Evolutionary conservation across 1,284 basidiomycete species (phyloP), one percentile per base, ranked within the genome.

Genomic region (Sphaerobolus stellatus): DNA sequence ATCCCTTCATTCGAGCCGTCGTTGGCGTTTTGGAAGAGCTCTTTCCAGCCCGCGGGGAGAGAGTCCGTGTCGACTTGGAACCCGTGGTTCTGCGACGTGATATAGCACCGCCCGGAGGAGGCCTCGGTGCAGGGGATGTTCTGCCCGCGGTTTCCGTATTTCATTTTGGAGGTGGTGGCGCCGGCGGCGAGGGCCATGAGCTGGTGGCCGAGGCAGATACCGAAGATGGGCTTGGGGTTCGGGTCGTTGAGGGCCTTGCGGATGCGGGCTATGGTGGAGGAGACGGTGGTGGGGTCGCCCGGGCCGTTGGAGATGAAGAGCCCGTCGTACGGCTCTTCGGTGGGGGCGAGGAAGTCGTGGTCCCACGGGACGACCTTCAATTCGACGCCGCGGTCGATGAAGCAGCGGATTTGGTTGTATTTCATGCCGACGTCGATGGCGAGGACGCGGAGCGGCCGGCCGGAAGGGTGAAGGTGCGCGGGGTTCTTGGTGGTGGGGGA

Each of bases 341-440:
- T 68, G 16, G 84, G 75, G n/a, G 81, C 68, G 44, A 91, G 75
- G 69, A 98, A 93, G 74, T 99, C 90, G 70, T 97, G 90, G 70
- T 99, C 82, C 94, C 95, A 99, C 36, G 97, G 96, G 4, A 99
- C 92, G 52, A 98, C 94, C 74, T 98, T 97, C 69, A 99, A 79
- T 72, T 99, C 94, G 50, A 98, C 84, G 52, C 97, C 96, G 46
- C 97, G 90, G 52, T 86, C 81, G 50, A 85, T 88, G 76, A 99
- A 98, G 78, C 96, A 99, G 45, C 97, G 85, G 64, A 99, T 96
- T 74, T 99, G 97, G 75, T 99, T 99, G 77, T 90, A 96, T 76
- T 99, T 99, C 92, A 99, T 98, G 41, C 97, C 97, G 52, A 99
- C 95, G 71, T 99, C 97, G 55, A 99, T 77, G 4, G 93, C 93